Evolutionary conservation across 352 stramenopile genomes (phyloP), one percentile per base, ranked within the genome.

Genomic region (Pythium phragmitis): DNA sequence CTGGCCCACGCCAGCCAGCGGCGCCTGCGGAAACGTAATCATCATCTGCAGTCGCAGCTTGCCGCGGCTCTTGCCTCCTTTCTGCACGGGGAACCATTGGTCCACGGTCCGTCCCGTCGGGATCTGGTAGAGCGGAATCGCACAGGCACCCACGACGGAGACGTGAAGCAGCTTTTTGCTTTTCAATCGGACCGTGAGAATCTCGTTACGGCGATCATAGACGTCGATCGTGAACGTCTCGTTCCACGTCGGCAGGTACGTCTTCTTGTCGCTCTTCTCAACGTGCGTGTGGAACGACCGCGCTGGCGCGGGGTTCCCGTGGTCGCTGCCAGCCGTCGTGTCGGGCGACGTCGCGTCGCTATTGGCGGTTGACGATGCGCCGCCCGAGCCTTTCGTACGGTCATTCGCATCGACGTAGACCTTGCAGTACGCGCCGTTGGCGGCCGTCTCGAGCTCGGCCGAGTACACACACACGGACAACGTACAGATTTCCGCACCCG

Each of bases 151-250:
- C 16, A 87, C 69, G 2, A 82, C 74, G 14, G 73, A 72, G 21
- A 75, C 80, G 67, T 83, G 83, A 41, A 89, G 75, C 14, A 85
- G 52, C 56, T 89, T 79, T 57, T 86, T 77, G 67, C 77, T 89
- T 67, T 89, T 89, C 46, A 89, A 69, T 33, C 80, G 80, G 21
- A 89, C 72, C 48, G 75, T 87, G 21, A 89, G 57, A 52, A 89
- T 82, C 67, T 86, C 76, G 8, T 58, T 45, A 41, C 17, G 60
- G 7, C 54, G 60, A 42, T 68, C 60, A 30, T 42, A 63, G 28
- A 72, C 60, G 42, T 68, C 60, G 60, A 72, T 57, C 16, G 39
- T 65, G 43, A 72, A 72, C 16, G 46, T 65, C 59, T 72, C 66
- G 60, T 68, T 68, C 66, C 66, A 72, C 23, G 56, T 57, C 14